Base-by-base conservation (phyloP, 768 basidiomycete genomes). In the Tremella fuciformis region DNA sequence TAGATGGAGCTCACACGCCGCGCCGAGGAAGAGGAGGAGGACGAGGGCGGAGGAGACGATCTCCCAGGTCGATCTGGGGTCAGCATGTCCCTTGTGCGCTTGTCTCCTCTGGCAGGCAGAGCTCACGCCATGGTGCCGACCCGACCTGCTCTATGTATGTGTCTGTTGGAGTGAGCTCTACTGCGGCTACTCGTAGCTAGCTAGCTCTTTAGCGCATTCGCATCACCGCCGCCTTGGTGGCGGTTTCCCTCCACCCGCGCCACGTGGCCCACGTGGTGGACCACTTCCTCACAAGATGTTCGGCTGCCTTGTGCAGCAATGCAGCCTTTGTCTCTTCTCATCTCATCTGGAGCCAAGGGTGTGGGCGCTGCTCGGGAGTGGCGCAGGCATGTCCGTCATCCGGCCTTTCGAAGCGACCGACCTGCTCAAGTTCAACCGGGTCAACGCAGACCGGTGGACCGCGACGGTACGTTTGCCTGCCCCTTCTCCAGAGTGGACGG, bases 381-480 rank as follows among this genome's bases (percentile, higher is more conserved):
- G 42, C 7, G 16, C 42, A 50, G 49, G 6, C 44, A 96, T 96
- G 92, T 91, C 89, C 75, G 78, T 92, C 57, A 79, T 88, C 0
- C 83, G 92, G 49, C 86, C 91, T 15, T 93, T 96, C 81, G 83
- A 84, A 74, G 89, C 91, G 11, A 84, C 85, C 0, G 92, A 97
- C 77, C 83, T 94, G 78, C 89, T 94, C 81, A 87, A 84, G 67
- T 94, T 93, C 80, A 96, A 96, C 73, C 89, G 89, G 72, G 83
- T 94, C 60, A 98, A 99, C 78, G 79, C 94, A 71, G 94, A 98
- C 76, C 81, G 92, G 46, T 97, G 91, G 91, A 97, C 96, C 46
- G 94, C 98, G 79, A 98, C 96, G 19, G 93, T 91, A 67, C 71
- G 86, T 79, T 57, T 11, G 13, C 2, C 15, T 42, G 19, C 25